Base-by-base conservation (phyloP, 2,329 filamentous ascomycete genomes). In the Chalaropsis thielavioides region DNA sequence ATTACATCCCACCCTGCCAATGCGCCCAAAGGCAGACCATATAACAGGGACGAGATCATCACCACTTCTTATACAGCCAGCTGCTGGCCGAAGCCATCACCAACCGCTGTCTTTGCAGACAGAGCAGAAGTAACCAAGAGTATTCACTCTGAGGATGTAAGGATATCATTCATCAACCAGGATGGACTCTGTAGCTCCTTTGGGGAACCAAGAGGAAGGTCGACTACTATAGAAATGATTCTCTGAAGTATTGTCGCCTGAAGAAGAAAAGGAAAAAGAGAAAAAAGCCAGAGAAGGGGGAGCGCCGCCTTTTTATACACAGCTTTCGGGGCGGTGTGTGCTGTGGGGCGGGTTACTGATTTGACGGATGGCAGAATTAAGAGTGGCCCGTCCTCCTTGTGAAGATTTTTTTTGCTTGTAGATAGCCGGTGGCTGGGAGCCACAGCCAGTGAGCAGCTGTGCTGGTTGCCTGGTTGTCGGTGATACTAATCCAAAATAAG, bases 211-310 rank as follows among this genome's bases (percentile, higher is more conserved):
- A 94, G 89, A 90, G 85, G 82, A 81, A 67, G 83, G 88, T 91
- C 85, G 85, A 89, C 82, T 86, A 92, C 90, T 96, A 91, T 92
- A 95, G 88, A 95, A 95, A 89, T 90, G 89, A 92, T 92, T 92
- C 89, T 90, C 77, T 64, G 66, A 67, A 67, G 66, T 67, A 67
- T 67, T 67, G 66, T 67, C 66, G 63, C 66, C 66, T 65, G 59
- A 63, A 67, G 66, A 67, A 67, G 66, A 67, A 67, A 67, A 61
- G 60, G 51, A 62, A 43, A 59, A 62, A 19, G 41, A 58, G n/a
- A 60, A 64, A 62, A 63, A 40, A 7, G 40, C 10, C 0, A 54
- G 43, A 24, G 19, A 19, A 8, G 40, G 22, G 44, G 46, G 62
- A 38, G 19, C 17, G 43, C 11, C 3, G 64, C 15, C 38, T 43